phyloP scores from a whole-genome alignment of 106 monocot genomes.

The Agapanthus africanus region DNA sequence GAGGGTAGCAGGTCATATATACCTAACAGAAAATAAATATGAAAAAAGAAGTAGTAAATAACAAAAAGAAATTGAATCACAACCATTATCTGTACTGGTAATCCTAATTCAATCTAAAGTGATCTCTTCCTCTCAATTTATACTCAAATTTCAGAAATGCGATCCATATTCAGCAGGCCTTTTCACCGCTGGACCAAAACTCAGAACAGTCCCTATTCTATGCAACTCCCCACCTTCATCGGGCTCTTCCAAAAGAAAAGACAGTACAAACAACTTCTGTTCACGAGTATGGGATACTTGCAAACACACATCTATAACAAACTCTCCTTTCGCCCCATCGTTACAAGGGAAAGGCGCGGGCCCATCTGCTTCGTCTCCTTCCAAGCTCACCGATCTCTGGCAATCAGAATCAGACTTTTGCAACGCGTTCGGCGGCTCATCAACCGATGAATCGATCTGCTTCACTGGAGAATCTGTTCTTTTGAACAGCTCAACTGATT shows the following conservation, averaged over 20 bases:
- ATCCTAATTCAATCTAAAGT: no score
- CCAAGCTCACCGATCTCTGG: conserved; percentile 58
- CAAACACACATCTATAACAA: conserved; percentile 35
- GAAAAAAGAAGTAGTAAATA: no score
- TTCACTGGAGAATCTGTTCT: conserved; percentile 55
- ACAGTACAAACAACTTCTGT: conserved; percentile 43
- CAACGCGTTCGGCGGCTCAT: conserved; percentile 47
- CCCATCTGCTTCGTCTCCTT: conserved; percentile 29
- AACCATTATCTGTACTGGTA: no score
- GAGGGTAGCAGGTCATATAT: no score
- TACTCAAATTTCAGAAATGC: conserved; percentile 52
- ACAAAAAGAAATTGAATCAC: no score
- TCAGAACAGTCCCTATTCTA: conserved; percentile 41
- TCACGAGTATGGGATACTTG: conserved; percentile 60
- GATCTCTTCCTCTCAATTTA: no score
- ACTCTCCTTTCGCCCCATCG: conserved; percentile 65
- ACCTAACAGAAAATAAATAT: no score
- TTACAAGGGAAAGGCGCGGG: no score
- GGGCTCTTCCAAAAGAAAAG: conserved; percentile 15
- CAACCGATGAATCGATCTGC: conserved; percentile 39
- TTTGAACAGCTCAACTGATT: conserved; percentile 36
- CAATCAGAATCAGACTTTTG: conserved; percentile 70
- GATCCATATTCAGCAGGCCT: conserved; percentile 66
- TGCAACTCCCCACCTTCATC: conserved; percentile 42
- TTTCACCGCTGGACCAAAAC: conserved; percentile 25